Evolutionary conservation across 208 protist genomes (phyloP).

Genomic region (Entamoeba nuttalli): DNA sequence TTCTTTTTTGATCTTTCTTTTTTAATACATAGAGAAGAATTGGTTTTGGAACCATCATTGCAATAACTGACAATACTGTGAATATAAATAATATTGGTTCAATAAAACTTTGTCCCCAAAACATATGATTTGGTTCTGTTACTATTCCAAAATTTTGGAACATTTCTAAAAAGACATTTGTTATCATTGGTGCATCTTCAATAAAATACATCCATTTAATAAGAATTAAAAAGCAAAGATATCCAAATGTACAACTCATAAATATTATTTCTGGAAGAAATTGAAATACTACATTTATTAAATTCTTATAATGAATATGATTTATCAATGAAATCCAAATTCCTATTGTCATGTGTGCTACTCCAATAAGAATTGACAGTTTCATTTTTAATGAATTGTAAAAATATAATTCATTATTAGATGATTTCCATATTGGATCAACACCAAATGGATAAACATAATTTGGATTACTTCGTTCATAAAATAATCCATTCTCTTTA

Average conservation of each 20-base stretch:
- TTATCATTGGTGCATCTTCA: constrained; percentile 46
- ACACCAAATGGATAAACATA: constrained; percentile 16
- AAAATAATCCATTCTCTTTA: background rate
- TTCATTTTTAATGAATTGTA: constrained; percentile 39
- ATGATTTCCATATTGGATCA: background rate
- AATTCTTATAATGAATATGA: constrained; percentile 13
- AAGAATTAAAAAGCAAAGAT: constrained; percentile 40
- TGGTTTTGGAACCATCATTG: background rate
- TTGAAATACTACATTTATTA: constrained; percentile 6
- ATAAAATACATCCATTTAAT: constrained; percentile 32
- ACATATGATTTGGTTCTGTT: background rate
- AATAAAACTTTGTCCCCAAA: background rate
- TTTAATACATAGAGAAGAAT: background rate
- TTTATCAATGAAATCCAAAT: constrained; percentile 25
- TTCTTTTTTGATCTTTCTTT: background rate
- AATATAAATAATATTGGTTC: constrained; percentile 23
- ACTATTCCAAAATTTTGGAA: constrained; percentile 53
- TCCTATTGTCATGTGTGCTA: constrained; percentile 34
- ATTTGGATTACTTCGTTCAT: background rate
- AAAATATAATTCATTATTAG: constrained; percentile 16
- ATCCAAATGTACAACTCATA: constrained; percentile 38
- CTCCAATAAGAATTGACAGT: constrained; percentile 29
- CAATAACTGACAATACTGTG: background rate
- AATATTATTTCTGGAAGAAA: constrained; percentile 41
- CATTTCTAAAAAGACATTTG: constrained; percentile 74